Evolutionary conservation across 805 yeast genomes (phyloP).

Genomic region (Kodamaea lidongshanica): DNA sequence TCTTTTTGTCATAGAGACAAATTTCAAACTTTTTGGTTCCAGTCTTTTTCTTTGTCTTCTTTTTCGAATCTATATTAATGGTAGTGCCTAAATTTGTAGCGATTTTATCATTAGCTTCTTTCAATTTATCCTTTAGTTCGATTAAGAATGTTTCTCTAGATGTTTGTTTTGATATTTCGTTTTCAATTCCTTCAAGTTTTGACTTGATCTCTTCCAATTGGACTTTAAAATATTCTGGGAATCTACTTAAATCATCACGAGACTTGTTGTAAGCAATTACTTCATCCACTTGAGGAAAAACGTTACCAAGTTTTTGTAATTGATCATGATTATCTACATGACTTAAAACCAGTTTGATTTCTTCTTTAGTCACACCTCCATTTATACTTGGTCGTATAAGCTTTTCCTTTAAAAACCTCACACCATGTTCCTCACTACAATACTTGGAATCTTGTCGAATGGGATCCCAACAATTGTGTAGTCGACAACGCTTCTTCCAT

Average conservation of each 20-base stretch:
- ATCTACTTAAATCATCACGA: slow-evolving; percentile 11
- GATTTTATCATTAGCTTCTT: slow-evolving; percentile 32
- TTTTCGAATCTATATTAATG: slow-evolving; percentile 6
- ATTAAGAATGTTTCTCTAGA: slow-evolving; percentile 18
- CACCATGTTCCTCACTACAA: slow-evolving; percentile 71
- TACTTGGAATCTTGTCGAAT: slow-evolving; percentile 56
- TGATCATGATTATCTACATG: slow-evolving; percentile 16
- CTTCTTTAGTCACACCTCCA: slow-evolving; percentile 11
- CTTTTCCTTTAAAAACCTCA: slow-evolving; percentile 29
- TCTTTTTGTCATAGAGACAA: slow-evolving; percentile 45
- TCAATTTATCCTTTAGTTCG: slow-evolving; percentile 31
- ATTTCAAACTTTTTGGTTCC: slow-evolving; percentile 38
- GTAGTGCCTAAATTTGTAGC: slow-evolving; percentile 3
- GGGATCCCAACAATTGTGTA: slow-evolving; percentile 51
- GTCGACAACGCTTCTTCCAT: slow-evolving; percentile 76
- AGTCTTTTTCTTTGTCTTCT: slow-evolving; percentile 12
- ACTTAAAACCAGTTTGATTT: slow-evolving; percentile 20
- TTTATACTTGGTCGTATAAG: slow-evolving; percentile 16
- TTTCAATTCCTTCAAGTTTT: slow-evolving; percentile 13
- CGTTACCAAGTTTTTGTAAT: slow-evolving; percentile 22
- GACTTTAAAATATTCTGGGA: slow-evolving; percentile 15
- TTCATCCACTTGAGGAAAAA: slow-evolving; percentile 39
- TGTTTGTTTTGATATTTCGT: slow-evolving; percentile 11
- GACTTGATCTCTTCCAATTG: slow-evolving; percentile 16
- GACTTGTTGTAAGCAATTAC: slow-evolving; percentile 18